Evolutionary conservation across 2,329 filamentous ascomycete species (phyloP), one percentile per base, ranked within the genome.

Genomic region (Penicillium thymicola): DNA sequence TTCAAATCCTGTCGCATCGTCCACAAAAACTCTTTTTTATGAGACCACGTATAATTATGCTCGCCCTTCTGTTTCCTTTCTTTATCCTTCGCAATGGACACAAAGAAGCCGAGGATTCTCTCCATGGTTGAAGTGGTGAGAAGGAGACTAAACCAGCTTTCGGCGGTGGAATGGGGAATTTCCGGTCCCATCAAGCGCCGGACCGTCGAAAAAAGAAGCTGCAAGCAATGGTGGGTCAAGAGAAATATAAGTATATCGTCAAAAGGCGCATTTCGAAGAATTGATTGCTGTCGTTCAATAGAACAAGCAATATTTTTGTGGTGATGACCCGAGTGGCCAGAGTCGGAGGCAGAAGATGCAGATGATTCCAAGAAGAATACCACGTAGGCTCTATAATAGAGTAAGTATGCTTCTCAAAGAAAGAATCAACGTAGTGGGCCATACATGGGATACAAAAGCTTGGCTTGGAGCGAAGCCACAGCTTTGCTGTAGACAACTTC

Each of bases 91-190:
- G 65, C 55, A 2, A 63, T 55, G 7, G 64, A 61, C 11, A 51
- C 11, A 45, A 69, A 69, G 34, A 69, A 67, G 9, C 59, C 32
- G 5, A 68, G 51, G 21, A 68, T 55, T 9, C 61, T 55, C 32
- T 68, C 66, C 27, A 69, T 58, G 2, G 66, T 69, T 6, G 65
- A 68, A 1, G 62, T 67, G 2, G 62, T 63, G n/a, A 68, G 65
- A 44, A 69, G 66, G 1, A 69, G 55, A 47, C 57, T 60, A 34
- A 69, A 54, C 66, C 67, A 69, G 27, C 53, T 61, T 50, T 65
- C 62, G 8, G 65, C 61, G 1, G 65, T 60, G 21, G 65, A 46
- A 37, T 53, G 41, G 4, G 61, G 46, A 25, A 69, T 65, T n/a
- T 67, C 63, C 3, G 67, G 67, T 9, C 48, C 55, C 67, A 69